These are phyloP conservation scores for Fraxinus albicans DNA, from an alignment of 305 asterid species.

Conservation along the genomic window DNA sequence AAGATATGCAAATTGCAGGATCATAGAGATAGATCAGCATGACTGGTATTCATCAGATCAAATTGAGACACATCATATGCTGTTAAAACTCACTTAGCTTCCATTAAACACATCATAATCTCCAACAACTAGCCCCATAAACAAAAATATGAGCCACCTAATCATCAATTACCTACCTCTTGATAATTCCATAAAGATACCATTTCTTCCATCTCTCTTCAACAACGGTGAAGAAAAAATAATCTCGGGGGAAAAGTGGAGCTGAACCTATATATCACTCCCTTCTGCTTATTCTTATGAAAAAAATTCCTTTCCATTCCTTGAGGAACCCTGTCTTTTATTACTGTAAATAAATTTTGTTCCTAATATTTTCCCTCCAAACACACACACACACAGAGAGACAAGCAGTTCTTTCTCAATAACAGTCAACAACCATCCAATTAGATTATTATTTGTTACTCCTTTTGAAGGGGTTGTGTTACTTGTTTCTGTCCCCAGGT, in stretches of 20 bases:
- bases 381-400: neutral
- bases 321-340: slow-evolving; percentile 39
- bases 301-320: slow-evolving; percentile 26
- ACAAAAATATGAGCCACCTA: neutral
- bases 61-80: neutral
- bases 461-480: neutral
- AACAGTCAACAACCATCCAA: neutral
- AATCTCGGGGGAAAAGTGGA: slow-evolving; percentile 9
- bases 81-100: neutral
- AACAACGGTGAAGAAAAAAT: slow-evolving; percentile 18
- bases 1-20: neutral
- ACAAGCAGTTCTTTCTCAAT: neutral
- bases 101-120: too few species aligned
- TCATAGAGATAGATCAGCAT: neutral
- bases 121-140: neutral
- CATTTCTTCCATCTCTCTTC: slow-evolving; percentile 55
- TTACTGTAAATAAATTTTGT: slow-evolving; percentile 20
- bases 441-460: neutral
- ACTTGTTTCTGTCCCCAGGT: neutral
- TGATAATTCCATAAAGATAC: slow-evolving; percentile 56
- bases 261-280: too few species aligned
- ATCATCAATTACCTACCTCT: slow-evolving; percentile 41
- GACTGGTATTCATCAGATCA: neutral
- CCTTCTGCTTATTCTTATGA: neutral
- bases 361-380: neutral